Evolutionary conservation across 2,329 filamentous ascomycete genomes (phyloP), one percentile per base, ranked within the genome.

Genomic region (Tolypocladium album): DNA sequence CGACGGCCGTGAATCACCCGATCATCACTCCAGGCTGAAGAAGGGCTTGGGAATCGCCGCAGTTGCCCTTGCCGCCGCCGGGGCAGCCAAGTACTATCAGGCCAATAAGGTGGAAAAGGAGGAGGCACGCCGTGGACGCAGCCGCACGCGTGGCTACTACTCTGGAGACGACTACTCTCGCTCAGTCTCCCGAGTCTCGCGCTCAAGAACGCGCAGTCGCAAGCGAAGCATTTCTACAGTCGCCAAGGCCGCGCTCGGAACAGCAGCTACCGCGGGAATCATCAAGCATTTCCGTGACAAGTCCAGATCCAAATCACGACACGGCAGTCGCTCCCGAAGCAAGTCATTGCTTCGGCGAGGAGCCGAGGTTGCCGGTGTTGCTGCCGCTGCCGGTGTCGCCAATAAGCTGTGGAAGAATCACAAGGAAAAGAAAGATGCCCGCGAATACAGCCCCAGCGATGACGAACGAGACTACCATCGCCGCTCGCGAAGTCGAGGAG

Each of bases 61-160:
- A 12, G 83, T 85, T 27, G 84, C 84, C 20, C 76, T 87, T 31
- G 85, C 84, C 9, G 82, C 85, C 24, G 84, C 84, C 4, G 85
- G 84, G n/a, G 84, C 84, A 6, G 79, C 83, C 63, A 86, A 87
- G 68, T 86, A 86, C 67, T 81, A 83, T 68, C 80, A 86, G 63
- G 79, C 80, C 65, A 82, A 78, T 70, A 85, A 83, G 67, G 71
- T 81, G 53, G 82, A 86, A 53, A 83, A 81, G 67, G 84, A 86
- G 63, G 84, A 87, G 65, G 70, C 77, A 17, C 74, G 63, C 38
- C 81, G 85, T 57, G 85, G 85, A 12, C 81, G 84, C 53, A 80
- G 79, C 65, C 78, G 80, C 39, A 78, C 74, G 50, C 76, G 81
- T 45, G 70, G 72, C 58, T 72, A 73, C 45, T 64, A 76, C 61